phyloP scores from a whole-genome alignment of 352 stramenopile species.

The Pythium sukuiense region DNA sequence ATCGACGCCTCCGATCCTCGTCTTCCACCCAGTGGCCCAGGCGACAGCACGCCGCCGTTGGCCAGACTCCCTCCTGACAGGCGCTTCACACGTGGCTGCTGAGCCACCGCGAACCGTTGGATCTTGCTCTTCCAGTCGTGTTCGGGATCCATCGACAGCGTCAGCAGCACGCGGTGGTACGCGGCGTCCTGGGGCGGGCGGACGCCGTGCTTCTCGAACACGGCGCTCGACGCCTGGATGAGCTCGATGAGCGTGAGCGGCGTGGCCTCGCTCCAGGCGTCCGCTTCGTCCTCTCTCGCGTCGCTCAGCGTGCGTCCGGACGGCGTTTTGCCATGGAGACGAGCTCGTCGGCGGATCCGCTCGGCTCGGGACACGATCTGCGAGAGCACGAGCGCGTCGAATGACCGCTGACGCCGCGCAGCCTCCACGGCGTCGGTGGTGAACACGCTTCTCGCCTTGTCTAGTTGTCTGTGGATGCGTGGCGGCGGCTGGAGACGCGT shows the following conservation, averaged over 20 bases:
- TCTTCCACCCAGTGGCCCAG: not conserved
- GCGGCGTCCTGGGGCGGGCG: slow-evolving; percentile 41
- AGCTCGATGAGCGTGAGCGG: slow-evolving; percentile 62
- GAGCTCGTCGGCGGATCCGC: slow-evolving; percentile 14
- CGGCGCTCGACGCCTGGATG: slow-evolving; percentile 50
- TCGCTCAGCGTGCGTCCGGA: not conserved
- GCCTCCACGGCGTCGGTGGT: slow-evolving; percentile 1
- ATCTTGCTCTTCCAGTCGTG: slow-evolving; percentile 63
- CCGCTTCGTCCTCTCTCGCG: not conserved
- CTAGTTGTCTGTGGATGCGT: slow-evolving; percentile 3
- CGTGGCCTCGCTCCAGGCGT: not conserved
- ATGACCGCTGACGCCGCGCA: slow-evolving; percentile 20
- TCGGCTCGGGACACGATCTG: slow-evolving; percentile 49
- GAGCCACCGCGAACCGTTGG: slow-evolving; percentile 29
- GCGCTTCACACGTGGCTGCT: slow-evolving; percentile 7
- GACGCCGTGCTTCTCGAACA: slow-evolving; percentile 56
- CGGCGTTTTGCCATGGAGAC: slow-evolving; percentile 6
- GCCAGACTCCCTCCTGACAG: not conserved
- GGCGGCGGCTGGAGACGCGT: not conserved
- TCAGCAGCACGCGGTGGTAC: slow-evolving; percentile 58
- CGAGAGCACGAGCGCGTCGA: slow-evolving; percentile 34
- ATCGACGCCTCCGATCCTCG: not conserved
- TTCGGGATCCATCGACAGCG: slow-evolving; percentile 55
- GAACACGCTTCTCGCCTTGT: slow-evolving; percentile 2
- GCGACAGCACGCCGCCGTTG: not conserved